A percentile compares a stretch with the other conserved stretches of the same genome.
Evolutionary conservation across 2,329 filamentous ascomycete species (phyloP).

Genomic region (Scytalidium lignicola): DNA sequence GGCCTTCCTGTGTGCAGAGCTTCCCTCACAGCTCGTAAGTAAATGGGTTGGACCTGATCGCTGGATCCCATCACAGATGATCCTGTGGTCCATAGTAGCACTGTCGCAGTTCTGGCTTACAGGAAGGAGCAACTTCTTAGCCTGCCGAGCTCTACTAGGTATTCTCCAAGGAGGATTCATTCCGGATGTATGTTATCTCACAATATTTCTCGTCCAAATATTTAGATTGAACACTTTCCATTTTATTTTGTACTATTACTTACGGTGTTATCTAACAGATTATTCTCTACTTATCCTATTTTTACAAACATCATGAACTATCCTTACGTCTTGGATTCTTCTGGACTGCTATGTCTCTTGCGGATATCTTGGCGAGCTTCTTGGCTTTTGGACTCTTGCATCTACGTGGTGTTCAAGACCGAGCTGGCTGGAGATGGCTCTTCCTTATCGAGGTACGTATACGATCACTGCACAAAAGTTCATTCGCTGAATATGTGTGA

Average conservation of each 20-base stretch:
- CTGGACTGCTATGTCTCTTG: background rate
- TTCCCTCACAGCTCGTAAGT: conserved; percentile 45
- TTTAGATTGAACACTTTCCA: too few relatives aligned
- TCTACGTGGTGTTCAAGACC: conserved; percentile 4
- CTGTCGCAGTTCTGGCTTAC: conserved; percentile 37
- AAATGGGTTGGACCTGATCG: conserved; percentile 44
- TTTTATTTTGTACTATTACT: conserved; percentile 43
- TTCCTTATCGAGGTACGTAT: conserved; percentile 11
- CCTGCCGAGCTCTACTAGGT: conserved; percentile 4
- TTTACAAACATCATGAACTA: conserved; percentile 4
- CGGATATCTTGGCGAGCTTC: conserved; percentile 3
- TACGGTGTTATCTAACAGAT: conserved; percentile 6
- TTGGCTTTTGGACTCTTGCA: conserved; percentile 7
- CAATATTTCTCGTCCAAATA: conserved; percentile 41
- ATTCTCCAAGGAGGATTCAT: conserved; percentile 8
- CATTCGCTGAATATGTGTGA: too few relatives aligned
- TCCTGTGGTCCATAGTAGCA: conserved; percentile 51
- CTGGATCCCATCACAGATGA: conserved; percentile 43
- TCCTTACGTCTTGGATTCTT: conserved; percentile 5
- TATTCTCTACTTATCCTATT: conserved; percentile 7
- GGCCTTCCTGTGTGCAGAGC: conserved; percentile 33
- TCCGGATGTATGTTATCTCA: conserved; percentile 40
- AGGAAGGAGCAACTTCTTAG: conserved; percentile 26
- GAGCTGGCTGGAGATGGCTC: conserved; percentile 32
- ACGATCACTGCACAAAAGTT: conserved; percentile 29